Percentiles rank a stretch among this genome's conserved stretches.
Conservation (phyloP, 495 filamentous ascomycete genomes). For the Ascodesmis nigricans region DNA sequence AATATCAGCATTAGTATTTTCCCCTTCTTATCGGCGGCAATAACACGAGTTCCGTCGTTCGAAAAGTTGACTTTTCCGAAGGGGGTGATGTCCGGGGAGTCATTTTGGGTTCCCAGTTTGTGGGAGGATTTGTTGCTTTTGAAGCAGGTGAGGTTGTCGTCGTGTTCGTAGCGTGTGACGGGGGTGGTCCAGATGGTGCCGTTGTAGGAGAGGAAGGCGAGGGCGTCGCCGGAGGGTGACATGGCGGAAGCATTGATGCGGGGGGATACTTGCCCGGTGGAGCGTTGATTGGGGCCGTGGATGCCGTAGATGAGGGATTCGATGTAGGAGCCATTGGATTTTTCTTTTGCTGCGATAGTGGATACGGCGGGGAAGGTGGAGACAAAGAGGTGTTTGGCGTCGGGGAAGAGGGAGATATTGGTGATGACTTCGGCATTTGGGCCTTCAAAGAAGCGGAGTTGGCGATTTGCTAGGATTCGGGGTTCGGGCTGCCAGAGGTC, state of each 20-base stretch:
- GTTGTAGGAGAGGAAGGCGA: conserved; percentile 17
- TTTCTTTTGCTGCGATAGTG: conserved; percentile 12
- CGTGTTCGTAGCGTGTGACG: conserved; percentile 13
- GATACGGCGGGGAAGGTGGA: conserved; percentile 16
- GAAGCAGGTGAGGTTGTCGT: conserved; percentile 18
- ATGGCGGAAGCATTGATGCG: conserved; percentile 13
- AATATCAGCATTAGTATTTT: conserved; percentile 16
- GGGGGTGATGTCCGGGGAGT: conserved; percentile 8
- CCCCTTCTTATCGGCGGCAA: conserved; percentile 20
- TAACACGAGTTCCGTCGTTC: conserved; percentile 13
- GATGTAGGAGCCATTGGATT: conserved; percentile 19
- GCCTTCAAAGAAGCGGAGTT: conserved; percentile 11
- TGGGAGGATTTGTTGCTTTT: conserved; percentile 7
- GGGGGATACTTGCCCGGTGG: conserved; percentile 15
- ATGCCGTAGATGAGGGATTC: conserved; percentile 9
- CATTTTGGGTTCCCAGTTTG: conserved; percentile 10
- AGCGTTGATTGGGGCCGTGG: conserved; percentile 5
- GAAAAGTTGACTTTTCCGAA: conserved; percentile 14
- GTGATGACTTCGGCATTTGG: conserved; percentile 17
- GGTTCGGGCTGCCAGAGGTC: conserved; percentile 1
- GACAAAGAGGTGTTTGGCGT: conserved; percentile 17
- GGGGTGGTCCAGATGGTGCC: conserved; percentile 17
- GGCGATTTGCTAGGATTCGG: neutral
- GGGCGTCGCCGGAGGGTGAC: conserved; percentile 15
- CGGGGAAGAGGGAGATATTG: conserved; percentile 13